These are phyloP conservation scores for Remersonia thermophila DNA, from an alignment of 2,329 filamentous ascomycete species.

Conservation along the genomic window DNA sequence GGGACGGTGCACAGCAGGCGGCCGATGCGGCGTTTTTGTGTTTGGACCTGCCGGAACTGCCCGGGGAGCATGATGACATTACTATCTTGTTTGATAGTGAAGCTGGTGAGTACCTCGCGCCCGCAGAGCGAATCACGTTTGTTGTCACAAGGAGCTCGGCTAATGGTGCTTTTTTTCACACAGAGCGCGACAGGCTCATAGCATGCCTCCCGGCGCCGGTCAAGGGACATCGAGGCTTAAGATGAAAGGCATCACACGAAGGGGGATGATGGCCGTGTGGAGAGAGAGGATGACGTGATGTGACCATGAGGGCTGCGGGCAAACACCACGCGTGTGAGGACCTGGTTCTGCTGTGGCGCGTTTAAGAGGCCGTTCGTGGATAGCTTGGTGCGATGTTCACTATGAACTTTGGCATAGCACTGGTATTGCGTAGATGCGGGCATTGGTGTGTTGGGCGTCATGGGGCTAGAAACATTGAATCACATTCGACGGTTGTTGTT, in stretches of 20 bases:
- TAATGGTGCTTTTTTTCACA: not conserved
- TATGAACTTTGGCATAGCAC: not conserved
- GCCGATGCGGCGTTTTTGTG: conserved; percentile 65
- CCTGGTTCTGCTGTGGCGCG: too few relatives aligned
- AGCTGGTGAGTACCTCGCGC: conserved; percentile 44
- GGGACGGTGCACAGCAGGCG: conserved; percentile 29
- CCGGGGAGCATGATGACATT: conserved; percentile 87
- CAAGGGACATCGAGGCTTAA: conserved; percentile 31
- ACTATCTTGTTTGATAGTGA: conserved; percentile 72
- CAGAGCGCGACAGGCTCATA: conserved; percentile 43
- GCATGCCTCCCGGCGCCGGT: conserved; percentile 43
- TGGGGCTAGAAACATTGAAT: too few relatives aligned
- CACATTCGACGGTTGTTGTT: too few relatives aligned
- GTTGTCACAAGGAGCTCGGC: too few relatives aligned
- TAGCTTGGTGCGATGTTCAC: not conserved
- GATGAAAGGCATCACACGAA: conserved; percentile 13
- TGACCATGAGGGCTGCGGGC: too few relatives aligned
- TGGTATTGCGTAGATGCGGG: not conserved
- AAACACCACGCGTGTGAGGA: too few relatives aligned
- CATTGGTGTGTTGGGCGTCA: not conserved
- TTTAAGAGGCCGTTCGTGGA: too few relatives aligned
- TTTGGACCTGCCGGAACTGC: conserved; percentile 76
- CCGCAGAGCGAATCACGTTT: too few relatives aligned
- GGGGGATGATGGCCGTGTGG: not conserved
- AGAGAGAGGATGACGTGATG: not conserved